These are phyloP conservation scores for Malassezia japonica DNA, from an alignment of 1,284 basidiomycete species.

Conservation along the genomic window DNA sequence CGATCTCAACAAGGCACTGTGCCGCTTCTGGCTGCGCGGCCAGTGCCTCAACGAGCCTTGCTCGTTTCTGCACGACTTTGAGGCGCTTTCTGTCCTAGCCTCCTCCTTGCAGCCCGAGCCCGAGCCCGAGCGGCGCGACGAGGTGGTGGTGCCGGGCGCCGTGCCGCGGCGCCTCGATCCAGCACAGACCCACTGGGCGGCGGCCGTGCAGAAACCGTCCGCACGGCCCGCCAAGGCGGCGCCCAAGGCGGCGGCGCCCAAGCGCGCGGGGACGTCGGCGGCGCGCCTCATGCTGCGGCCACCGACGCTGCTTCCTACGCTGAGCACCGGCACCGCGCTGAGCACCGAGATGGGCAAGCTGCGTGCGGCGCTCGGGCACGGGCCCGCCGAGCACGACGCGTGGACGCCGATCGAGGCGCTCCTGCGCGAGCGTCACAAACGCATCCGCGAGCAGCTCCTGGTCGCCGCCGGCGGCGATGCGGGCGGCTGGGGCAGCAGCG, in stretches of 20 bases:
- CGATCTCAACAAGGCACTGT: slow-evolving; percentile 59
- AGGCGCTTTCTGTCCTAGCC: slow-evolving; percentile 60
- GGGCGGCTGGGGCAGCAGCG: slow-evolving; percentile 16
- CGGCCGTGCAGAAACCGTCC: slow-evolving; percentile 17
- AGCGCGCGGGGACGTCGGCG: slow-evolving; percentile 11
- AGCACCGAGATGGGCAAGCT: slow-evolving; percentile 10
- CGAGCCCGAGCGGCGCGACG: slow-evolving; percentile 52
- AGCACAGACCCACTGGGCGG: slow-evolving; percentile 32
- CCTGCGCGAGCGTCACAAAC: slow-evolving; percentile 60
- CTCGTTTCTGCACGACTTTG: slow-evolving; percentile 44
- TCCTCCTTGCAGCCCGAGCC: slow-evolving; percentile 47
- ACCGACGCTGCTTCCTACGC: slow-evolving; percentile 73
- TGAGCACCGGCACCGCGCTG: slow-evolving; percentile 51
- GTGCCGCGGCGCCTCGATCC: slow-evolving; percentile 20
- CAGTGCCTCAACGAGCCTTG: slow-evolving; percentile 54
- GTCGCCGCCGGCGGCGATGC: slow-evolving; percentile 17
- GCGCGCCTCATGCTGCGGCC: slow-evolving; percentile 59
- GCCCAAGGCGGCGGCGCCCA: background rate
- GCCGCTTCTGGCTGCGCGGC: slow-evolving; percentile 93
- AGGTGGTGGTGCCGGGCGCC: slow-evolving; percentile 1
- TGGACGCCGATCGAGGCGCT: slow-evolving; percentile 57
- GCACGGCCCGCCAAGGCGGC: too few relatives aligned
- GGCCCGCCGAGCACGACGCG: background rate
- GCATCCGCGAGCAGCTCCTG: slow-evolving; percentile 65
- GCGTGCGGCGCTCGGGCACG: background rate